Percentiles rank a stretch among this genome's conserved stretches.
phyloP scores from a whole-genome alignment of 805 yeast genomes.

The Zygosaccharomyces rouxii region DNA sequence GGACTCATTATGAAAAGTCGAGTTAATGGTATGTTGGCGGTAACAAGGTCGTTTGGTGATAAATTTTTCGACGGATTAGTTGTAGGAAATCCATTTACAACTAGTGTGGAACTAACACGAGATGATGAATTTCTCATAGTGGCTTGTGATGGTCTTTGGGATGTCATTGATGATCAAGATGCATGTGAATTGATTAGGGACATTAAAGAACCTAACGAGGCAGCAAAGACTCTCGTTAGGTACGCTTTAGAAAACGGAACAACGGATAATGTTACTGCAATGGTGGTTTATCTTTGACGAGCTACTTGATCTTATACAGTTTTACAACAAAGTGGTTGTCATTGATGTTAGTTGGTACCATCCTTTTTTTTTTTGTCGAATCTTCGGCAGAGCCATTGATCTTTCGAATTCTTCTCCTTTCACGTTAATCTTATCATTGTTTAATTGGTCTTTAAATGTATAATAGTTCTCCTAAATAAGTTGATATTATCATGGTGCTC shows the following conservation, averaged over 20 bases:
- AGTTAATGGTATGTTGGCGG: conserved; percentile 94
- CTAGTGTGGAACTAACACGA: conserved; percentile 65
- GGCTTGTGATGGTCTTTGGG: conserved; percentile 98
- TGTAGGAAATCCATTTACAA: conserved; percentile 87
- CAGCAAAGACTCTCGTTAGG: conserved; percentile 62
- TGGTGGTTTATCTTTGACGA: conserved; percentile 56
- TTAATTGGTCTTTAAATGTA: conserved; percentile 4
- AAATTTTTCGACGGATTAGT: conserved; percentile 86
- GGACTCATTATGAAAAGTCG: conserved; percentile 86
- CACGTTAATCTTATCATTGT: background rate
- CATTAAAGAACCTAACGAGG: conserved; percentile 54
- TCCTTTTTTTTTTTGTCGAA: background rate
- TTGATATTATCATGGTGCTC: background rate
- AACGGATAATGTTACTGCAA: conserved; percentile 88
- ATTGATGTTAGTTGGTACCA: conserved; percentile 3
- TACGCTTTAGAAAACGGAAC: conserved; percentile 74
- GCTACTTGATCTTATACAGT: background rate
- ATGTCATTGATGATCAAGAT: conserved; percentile 76
- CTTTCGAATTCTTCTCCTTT: background rate
- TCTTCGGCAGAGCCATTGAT: background rate
- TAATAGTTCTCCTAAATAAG: conserved; percentile 2
- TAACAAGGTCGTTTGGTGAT: conserved; percentile 90
- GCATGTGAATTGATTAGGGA: conserved; percentile 71
- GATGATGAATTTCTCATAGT: conserved; percentile 75
- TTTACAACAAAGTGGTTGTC: background rate